These are phyloP conservation scores for Fragilaria radians DNA, from an alignment of 108 stramenopile genomes.

Conservation along the genomic window DNA sequence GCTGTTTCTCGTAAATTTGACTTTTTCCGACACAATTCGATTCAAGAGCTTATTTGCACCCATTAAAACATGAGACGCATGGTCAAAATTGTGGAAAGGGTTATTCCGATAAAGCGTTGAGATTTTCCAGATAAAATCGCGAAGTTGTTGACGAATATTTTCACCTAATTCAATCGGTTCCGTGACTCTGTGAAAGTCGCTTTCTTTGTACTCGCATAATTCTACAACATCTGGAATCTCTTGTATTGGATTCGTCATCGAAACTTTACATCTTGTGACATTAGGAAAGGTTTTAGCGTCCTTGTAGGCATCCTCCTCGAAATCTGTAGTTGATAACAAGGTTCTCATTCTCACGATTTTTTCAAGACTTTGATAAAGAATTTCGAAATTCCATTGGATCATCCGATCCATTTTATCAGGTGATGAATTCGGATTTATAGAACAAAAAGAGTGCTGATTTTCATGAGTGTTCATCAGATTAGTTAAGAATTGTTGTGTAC, in stretches of 20 bases:
- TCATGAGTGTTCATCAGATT: no score
- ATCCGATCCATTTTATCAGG: neutral
- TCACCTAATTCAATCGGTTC: neutral
- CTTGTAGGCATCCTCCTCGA: no score
- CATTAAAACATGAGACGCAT: slow-evolving; percentile 27
- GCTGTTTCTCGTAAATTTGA: neutral
- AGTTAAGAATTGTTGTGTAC: no score
- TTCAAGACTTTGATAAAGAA: neutral
- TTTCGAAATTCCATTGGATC: neutral
- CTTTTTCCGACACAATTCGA: slow-evolving; percentile 10
- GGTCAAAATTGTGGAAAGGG: slow-evolving; percentile 40
- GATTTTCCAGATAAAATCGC: neutral
- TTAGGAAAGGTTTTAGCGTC: no score
- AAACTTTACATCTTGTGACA: no score
- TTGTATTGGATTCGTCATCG: neutral
- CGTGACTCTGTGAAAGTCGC: neutral
- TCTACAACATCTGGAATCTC: neutral
- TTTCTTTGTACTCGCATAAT: neutral
- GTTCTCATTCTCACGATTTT: neutral
- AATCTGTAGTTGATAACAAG: no score
- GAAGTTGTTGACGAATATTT: slow-evolving; percentile 3
- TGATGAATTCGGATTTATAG: no score
- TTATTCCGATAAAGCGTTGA: slow-evolving; percentile 18
- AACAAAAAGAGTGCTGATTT: no score
- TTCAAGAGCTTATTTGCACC: slow-evolving; percentile 23